These are phyloP conservation scores for Coemansia sp. DNA, from an alignment of 192 early-diverging fungal species.

Conservation along the genomic window DNA sequence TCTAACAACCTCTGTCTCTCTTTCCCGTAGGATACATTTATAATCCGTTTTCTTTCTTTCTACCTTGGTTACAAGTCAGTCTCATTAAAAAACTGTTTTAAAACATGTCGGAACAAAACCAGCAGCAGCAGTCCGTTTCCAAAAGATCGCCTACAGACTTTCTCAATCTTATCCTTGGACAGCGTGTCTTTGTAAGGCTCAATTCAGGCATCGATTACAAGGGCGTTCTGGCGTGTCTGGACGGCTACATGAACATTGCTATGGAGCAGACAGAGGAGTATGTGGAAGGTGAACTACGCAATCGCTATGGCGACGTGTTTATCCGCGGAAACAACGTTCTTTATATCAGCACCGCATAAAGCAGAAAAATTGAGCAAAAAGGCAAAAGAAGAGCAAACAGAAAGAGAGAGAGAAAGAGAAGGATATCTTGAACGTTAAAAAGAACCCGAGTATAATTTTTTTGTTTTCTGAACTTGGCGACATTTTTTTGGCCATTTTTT, in stretches of 20 bases:
- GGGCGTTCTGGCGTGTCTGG: conserved; percentile 88
- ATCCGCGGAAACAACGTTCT: conserved; percentile 94
- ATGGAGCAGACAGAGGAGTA: conserved; percentile 95
- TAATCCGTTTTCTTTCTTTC: conserved; percentile 5
- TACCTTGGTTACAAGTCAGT: neutral
- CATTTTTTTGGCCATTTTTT: neutral
- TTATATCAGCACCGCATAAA: conserved; percentile 62
- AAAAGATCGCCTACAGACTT: conserved; percentile 85
- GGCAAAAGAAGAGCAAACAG: neutral
- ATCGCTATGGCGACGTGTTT: conserved; percentile 93
- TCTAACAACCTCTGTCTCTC: no score
- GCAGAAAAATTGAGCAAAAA: no score
- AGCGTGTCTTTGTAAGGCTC: conserved; percentile 84
- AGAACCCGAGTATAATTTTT: neutral
- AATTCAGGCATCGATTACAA: conserved; percentile 96
- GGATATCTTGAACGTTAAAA: neutral
- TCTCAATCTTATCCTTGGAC: conserved; percentile 79
- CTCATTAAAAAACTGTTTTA: neutral
- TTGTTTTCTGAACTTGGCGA: neutral
- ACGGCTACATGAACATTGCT: conserved; percentile 98
- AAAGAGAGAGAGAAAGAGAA: neutral
- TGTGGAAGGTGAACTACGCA: conserved; percentile 89
- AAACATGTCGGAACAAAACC: conserved; percentile 16
- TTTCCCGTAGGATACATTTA: no score
- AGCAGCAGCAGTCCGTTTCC: conserved; percentile 11